Evolutionary conservation across 805 yeast genomes (phyloP).

Genomic region (Deakozyma indianensis): DNA sequence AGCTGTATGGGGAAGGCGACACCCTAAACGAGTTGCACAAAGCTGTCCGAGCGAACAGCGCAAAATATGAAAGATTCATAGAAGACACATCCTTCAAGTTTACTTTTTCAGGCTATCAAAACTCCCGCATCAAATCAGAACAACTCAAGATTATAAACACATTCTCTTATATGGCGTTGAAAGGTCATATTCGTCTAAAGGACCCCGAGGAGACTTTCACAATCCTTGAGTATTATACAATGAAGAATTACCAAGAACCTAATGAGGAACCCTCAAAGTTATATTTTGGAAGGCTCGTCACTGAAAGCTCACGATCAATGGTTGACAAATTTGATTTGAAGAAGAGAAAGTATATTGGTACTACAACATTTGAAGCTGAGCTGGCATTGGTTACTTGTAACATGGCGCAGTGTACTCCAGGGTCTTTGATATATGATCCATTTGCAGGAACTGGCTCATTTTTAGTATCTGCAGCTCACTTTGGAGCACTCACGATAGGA

Average conservation of each 20-base stretch:
- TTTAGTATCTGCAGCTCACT: constrained; percentile 72
- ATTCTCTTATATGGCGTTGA: constrained; percentile 52
- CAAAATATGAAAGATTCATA: constrained; percentile 21
- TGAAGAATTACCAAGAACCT: constrained; percentile 14
- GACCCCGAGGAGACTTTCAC: constrained; percentile 58
- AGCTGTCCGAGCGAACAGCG: constrained; percentile 26
- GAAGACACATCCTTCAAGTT: constrained; percentile 54
- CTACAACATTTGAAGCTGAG: constrained; percentile 95
- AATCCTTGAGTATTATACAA: constrained; percentile 55
- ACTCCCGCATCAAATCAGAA: constrained; percentile 37
- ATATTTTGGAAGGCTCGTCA: constrained; percentile 68
- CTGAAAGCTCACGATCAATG: constrained; percentile 48
- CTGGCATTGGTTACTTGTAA: constrained; percentile 77
- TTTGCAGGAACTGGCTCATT: constrained; percentile 96
- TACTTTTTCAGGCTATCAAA: constrained; percentile 66
- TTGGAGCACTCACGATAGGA: constrained; percentile 69
- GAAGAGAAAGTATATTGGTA: constrained; percentile 78
- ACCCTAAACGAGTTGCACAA: constrained; percentile 44
- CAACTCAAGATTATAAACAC: constrained; percentile 54
- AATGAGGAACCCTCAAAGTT: constrained; percentile 35
- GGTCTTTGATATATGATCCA: constrained; percentile 74
- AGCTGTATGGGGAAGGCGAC: constrained; percentile 65
- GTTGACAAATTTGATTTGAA: constrained; percentile 71
- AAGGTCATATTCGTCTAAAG: constrained; percentile 69
- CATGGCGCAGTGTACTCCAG: constrained; percentile 56